Evolutionary conservation across 306 rosid genomes (phyloP), one percentile per base, ranked within the genome.

Genomic region (Quercus wislizeni): DNA sequence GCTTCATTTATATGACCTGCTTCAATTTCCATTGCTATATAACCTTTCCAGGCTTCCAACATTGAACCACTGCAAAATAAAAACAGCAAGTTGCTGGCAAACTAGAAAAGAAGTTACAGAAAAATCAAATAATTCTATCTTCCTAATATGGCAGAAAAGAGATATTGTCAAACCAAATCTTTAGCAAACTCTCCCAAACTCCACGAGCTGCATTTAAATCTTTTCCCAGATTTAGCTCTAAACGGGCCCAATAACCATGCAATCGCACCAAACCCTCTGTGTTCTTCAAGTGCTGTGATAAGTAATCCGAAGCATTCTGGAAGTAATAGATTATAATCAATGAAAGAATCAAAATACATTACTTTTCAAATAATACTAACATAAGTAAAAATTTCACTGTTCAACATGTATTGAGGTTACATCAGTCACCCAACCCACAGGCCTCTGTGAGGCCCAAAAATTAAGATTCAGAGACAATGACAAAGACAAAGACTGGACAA

Each of bases 181-280:
- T 94, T 55, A 94, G 92, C 79, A 89, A 85, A 84, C 79, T 90
- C 81, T 94, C 98, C 97, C 97, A 92, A 73, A 91, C 95, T 85
- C 94, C 95, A 81, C 98, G 92, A 74, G 99, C 97, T 65, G 89
- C 92, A 78, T 62, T 79, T 78, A 86, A 31, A 85, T 92, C 94
- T 46, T 90, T 87, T 54, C 86, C 95, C 56, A 88, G 74, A 68
- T 74, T 87, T 75, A 82, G 70, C 90, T 94, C 99, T 55, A 94
- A 85, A 80, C 67, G 92, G 57, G 98, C 99, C 99, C 99, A 94
- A 84, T 94, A 94, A 74, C 91, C 87, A 87, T 92, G 86, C 58
- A 94, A 83, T 30, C 49, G 93, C 81, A 92, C 74, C 81, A 92
- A 84, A 76, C 79, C 85, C 79, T 90, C 90, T 3, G 92, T 89